Evolutionary conservation across 345 rosid species (phyloP).

Genomic region (Cardiospermum halicacabum): DNA sequence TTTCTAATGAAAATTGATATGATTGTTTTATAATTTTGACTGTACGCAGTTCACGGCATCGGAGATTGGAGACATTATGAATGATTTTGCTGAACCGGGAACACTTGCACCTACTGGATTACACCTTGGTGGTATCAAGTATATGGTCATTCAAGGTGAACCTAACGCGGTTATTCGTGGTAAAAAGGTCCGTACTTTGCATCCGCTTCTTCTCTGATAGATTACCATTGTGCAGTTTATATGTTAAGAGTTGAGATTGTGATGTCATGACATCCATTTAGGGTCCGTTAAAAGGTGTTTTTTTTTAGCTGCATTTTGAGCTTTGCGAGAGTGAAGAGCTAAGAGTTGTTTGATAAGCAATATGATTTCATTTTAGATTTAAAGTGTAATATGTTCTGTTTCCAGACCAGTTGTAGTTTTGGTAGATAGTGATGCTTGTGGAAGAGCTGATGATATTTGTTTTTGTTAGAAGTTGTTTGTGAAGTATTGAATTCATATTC

Average conservation of each 20-base stretch:
- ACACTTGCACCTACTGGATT: constrained; percentile 42
- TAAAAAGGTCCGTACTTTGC: constrained; percentile 28
- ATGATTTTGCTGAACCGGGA: constrained; percentile 41
- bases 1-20: no score
- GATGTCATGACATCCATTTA: not conserved
- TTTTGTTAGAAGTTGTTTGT: no score
- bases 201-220: not conserved
- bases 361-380: no score
- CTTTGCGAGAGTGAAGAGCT: no score
- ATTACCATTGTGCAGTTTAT: no score
- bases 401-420: no score
- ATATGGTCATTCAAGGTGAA: constrained; percentile 52
- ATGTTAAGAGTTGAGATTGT: no score
- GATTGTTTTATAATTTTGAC: not conserved
- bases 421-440: not conserved
- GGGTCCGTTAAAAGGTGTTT: no score
- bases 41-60: constrained; percentile 22
- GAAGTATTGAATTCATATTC: no score
- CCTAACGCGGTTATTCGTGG: constrained; percentile 42
- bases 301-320: no score
- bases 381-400: no score
- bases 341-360: no score
- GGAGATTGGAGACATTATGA: constrained; percentile 30
- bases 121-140: constrained; percentile 40
- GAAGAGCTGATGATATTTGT: not conserved